phyloP scores from a whole-genome alignment of 768 basidiomycete genomes.

The Galerina sulciceps region DNA sequence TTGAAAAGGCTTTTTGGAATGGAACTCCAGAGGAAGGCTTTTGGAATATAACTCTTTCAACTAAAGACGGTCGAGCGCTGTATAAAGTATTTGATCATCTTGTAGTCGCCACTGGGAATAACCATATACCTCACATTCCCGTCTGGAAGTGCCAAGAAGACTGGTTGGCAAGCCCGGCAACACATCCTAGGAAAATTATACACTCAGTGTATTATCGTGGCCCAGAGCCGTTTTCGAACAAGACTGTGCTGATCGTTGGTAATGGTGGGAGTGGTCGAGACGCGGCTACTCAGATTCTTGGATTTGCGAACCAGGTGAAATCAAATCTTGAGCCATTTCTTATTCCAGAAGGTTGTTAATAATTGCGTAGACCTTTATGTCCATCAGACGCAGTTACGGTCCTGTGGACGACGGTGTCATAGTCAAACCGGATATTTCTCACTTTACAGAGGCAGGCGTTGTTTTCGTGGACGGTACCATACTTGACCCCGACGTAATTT shows the following conservation, averaged over 20 bases:
- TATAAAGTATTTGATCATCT: slow-evolving; percentile 53
- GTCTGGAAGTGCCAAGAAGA: slow-evolving; percentile 49
- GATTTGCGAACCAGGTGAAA: slow-evolving; percentile 45
- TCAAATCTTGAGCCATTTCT: neutral
- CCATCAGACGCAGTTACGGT: slow-evolving; percentile 33
- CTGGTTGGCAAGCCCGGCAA: slow-evolving; percentile 42
- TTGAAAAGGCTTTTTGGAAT: slow-evolving; percentile 47
- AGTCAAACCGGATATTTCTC: slow-evolving; percentile 49
- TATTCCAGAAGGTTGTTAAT: neutral
- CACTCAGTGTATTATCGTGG: slow-evolving; percentile 60
- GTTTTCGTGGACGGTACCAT: slow-evolving; percentile 52
- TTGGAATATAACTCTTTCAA: slow-evolving; percentile 47
- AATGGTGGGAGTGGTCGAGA: slow-evolving; percentile 55
- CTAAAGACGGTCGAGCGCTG: slow-evolving; percentile 22
- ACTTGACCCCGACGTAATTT: slow-evolving; percentile 46
- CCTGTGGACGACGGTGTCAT: slow-evolving; percentile 27
- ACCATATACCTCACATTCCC: slow-evolving; percentile 53
- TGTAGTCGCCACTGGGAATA: slow-evolving; percentile 58
- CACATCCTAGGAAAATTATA: slow-evolving; percentile 39
- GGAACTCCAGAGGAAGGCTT: slow-evolving; percentile 39
- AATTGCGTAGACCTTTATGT: slow-evolving; percentile 26
- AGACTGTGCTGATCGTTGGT: slow-evolving; percentile 49
- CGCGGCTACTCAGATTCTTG: slow-evolving; percentile 43
- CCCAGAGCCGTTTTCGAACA: slow-evolving; percentile 44
- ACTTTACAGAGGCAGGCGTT: slow-evolving; percentile 48